Evolutionary conservation across 225 moss, liverwort and hornwort species (phyloP), one percentile per base, ranked within the genome.

Genomic region (Sphagnum tenellum): DNA sequence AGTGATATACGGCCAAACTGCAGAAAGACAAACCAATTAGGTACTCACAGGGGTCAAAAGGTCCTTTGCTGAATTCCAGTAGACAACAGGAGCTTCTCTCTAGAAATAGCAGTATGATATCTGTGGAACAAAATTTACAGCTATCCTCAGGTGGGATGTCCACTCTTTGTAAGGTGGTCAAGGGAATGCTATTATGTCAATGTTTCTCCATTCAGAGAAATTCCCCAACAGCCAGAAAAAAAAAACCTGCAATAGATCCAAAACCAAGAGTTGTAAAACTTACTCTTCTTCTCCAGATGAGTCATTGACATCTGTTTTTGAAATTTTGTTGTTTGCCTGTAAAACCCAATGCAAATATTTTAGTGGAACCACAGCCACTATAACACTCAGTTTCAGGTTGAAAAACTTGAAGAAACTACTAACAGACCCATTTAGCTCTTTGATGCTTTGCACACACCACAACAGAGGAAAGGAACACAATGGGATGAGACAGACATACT

Each of bases 1-100:
- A 84, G 52, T 89, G 77, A 69, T 91, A 91, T 60, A 95, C 89
- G 49, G 88, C 84, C 70, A 88, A 77, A 70, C 94, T 95, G 79
- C 64, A 61, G 48, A 61, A 9, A 44, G 64, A 29, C 44, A 67
- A 13, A 61, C 57, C 52, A 66, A 29, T 45, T 52, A 8, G 45
- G 5, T 52, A n/a, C 2, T 65, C 4, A 10, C 46, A 65, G 29
- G 53, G 9, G 4, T 65, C 29, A 29, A 29, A 29, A 29, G 29
- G 29, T 29, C 29, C 29, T 29, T 29, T 29, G 29, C 29, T 29
- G 29, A 29, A 29, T 29, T 29, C 29, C 29, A 29, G 29, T 29
- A 29, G 29, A 29, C 29, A 29, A 29, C 29, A 29, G 29, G 1
- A 29, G 1, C 29, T 29, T 29, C 29, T 29, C 29, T 29, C 29